Evolutionary conservation across 1,139 yeast species (phyloP), one percentile per base, ranked within the genome.

Genomic region (Suhomyces wounanorum): DNA sequence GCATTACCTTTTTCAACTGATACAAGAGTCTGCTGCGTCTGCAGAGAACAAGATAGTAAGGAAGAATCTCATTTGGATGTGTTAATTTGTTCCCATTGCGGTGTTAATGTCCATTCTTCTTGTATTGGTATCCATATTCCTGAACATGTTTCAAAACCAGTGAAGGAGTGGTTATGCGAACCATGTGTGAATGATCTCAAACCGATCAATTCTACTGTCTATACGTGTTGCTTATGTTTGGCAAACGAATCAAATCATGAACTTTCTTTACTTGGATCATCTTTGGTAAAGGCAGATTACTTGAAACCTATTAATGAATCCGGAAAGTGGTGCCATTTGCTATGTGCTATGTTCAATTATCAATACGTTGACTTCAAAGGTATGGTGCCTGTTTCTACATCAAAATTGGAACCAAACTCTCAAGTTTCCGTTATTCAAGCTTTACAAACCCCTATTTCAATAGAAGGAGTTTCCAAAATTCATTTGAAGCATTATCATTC

Each of bases 311-410:
- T 96, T 0, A 60, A 65, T 14, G 82, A 79, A 37, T 59, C 70
- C 33, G 88, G 89, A 1, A 75, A 77, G 52, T 92, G 98, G 98
- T 85, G 87, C 38, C 98, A 92, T 69, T 72, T 87, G 7, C 57
- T 83, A 5, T 92, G 99, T 68, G 87, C 95, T 0, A 52, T 89
- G 0, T 85, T 85, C 65, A 73, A 61, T 49, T 54, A 64, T 48
- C 55, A 64, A 10, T 43, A 53, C 7, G 61, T 72, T 9, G 63
- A 60, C 3, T 65, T 71, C 52, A 60, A 40, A 14, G 11, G 40
- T 13, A 8, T 28, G 8, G 3, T 26, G 8, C 52, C 73, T 0
- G 54, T 58, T 1, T 51, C 64, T 21, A 13, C 17, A 3, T 42
- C 39, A 13, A 47, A 40, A 16, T 40, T 38, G 17, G 47, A 39